Conservation (phyloP, 352 stramenopile species). For the Phytopythium aichiense region DNA sequence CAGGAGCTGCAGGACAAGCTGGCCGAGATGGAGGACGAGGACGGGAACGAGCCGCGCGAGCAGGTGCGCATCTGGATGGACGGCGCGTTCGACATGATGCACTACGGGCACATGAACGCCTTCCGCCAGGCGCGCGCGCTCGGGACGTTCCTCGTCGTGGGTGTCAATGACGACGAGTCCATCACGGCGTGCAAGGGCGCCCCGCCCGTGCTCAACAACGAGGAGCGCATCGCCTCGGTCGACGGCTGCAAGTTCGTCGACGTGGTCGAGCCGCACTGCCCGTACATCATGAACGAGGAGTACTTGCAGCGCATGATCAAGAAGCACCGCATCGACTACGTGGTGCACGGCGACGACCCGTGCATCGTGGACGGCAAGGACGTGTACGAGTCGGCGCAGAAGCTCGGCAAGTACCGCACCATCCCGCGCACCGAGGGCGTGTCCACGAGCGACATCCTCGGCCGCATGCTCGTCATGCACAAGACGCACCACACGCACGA, state of each 20-base stretch:
- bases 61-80: constrained; percentile 99
- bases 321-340: constrained; percentile 97
- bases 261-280: constrained; percentile 95
- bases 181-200: constrained; percentile 96
- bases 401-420: constrained; percentile 93
- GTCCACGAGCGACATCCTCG: constrained; percentile 98
- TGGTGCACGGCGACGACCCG: constrained; percentile 98
- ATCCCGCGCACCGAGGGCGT: constrained; percentile 97
- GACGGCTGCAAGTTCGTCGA: constrained; percentile 98
- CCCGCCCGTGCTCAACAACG: constrained; percentile 95
- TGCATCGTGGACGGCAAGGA: constrained; percentile 99
- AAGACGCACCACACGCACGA: constrained; percentile 91
- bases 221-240: constrained; percentile 95
- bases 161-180: constrained; percentile 97
- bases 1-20: constrained; percentile 84
- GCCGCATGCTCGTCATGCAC: constrained; percentile 96
- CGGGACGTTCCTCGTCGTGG: constrained; percentile 97
- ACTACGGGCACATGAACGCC: constrained; percentile 99
- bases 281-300: constrained; percentile 98
- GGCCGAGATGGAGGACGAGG: constrained; percentile 79
- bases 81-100: constrained; percentile 99
- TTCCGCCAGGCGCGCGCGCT: constrained; percentile 95
- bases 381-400: constrained; percentile 97
- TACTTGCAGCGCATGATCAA: constrained; percentile 98
- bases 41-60: constrained; percentile 60